Evolutionary conservation across 192 early-diverging fungal species (phyloP), one percentile per base, ranked within the genome.

Genomic region (Coemansia sp.): DNA sequence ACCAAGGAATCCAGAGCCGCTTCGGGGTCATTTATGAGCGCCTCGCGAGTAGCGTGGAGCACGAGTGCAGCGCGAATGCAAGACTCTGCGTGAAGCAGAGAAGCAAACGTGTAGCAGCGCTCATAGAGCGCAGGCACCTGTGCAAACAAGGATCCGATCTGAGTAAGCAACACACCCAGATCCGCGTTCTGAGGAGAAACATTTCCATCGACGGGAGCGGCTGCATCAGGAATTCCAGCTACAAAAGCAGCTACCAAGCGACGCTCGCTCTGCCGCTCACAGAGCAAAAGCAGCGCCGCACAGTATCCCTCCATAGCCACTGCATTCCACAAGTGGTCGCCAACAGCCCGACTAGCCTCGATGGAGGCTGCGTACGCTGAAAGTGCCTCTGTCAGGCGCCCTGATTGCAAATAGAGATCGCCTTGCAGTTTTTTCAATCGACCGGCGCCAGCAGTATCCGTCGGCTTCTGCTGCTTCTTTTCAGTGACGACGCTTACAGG

Each of bases 381-480:
- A 48, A 73, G 57, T 18, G 77, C 65, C 43, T 78, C 77, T 25
- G 51, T 18, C 7, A 65, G 49, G 9, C 62, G 61, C 6, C 77
- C 77, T 1, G 58, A 55, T 66, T 74, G 61, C 34, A 78, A 46
- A 26, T 54, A 62, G 36, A 72, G 43, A 14, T 78, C 77, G 46
- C 65, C 77, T 22, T 64, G 71, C 27, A 78, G 40, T 35, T 78
- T 78, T 36, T 73, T 73, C 42, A 74, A 35, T 15, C 73, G 67
- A 9, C 67, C 67, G 25, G 42, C 41, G 33, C 55, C 50, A 11
- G 60, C 52, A 1, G 46, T 26, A 1, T 45, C 53, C 10, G 35
- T 44, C 14, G 13, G 10, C 18, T 50, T 50, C 3, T 37, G 40
- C 14, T 15, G 50, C 17, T 17, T 32, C 40, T 18, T 50, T 41